A percentile compares a stretch with the other conserved stretches of the same genome.
phyloP scores from a whole-genome alignment of 345 rosid species.

The Eucalyptus curtisii region DNA sequence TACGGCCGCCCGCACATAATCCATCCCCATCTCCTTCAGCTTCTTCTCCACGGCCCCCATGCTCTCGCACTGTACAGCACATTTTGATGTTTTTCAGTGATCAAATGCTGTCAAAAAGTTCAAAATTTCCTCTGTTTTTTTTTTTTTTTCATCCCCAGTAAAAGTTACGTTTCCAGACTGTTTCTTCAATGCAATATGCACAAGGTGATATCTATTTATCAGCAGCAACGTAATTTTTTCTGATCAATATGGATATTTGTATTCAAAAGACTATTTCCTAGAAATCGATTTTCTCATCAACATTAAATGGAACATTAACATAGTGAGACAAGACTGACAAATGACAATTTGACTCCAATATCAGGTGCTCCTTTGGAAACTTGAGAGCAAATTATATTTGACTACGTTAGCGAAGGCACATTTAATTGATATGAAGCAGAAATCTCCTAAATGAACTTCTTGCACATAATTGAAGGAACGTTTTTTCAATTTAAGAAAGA shows the following conservation, averaged over 20 bases:
- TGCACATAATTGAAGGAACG: background rate
- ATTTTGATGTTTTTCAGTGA: background rate
- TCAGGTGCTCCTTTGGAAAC: background rate
- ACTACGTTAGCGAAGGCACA: background rate
- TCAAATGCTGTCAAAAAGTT: background rate
- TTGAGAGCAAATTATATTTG: background rate
- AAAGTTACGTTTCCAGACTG: background rate
- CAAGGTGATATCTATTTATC: background rate
- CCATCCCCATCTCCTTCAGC: conserved; percentile 48
- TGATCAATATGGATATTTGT: background rate
- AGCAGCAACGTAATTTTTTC: background rate
- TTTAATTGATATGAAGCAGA: background rate
- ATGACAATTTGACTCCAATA: background rate
- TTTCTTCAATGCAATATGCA: background rate
- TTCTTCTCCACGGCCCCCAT: conserved; percentile 70
- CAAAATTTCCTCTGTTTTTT: background rate
- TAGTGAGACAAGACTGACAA: background rate
- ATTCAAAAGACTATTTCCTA: background rate
- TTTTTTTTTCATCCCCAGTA: background rate
- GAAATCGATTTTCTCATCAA: background rate
- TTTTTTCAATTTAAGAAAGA: background rate
- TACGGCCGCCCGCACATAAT: conserved; percentile 35
- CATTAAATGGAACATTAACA: background rate
- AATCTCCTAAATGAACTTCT: background rate
- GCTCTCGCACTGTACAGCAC: conserved; percentile 48